Conservation (phyloP, 805 yeast species). For the Suhomyces prunicola region DNA sequence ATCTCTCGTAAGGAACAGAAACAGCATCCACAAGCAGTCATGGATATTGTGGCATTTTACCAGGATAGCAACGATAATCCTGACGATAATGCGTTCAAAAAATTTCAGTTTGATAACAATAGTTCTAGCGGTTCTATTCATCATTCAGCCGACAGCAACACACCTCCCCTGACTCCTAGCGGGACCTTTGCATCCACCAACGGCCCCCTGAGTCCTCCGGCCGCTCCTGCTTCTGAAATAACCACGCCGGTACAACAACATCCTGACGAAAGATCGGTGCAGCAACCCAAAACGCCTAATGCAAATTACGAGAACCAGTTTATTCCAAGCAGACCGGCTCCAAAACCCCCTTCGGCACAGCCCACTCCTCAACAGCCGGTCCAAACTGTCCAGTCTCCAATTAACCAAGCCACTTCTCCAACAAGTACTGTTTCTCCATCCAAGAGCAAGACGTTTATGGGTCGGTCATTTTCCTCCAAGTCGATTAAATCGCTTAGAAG, state of each 20-base stretch:
- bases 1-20: slow-evolving; percentile 85
- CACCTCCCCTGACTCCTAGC: slow-evolving; percentile 31
- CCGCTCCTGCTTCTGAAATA: not conserved
- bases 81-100: slow-evolving; percentile 44
- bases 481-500: slow-evolving; percentile 31
- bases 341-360: slow-evolving; percentile 47
- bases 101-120: slow-evolving; percentile 32
- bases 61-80: slow-evolving; percentile 51
- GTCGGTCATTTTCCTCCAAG: slow-evolving; percentile 38
- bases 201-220: slow-evolving; percentile 2
- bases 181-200: slow-evolving; percentile 7
- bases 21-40: slow-evolving; percentile 90
- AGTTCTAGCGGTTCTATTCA: slow-evolving; percentile 23
- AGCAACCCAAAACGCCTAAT: slow-evolving; percentile 24
- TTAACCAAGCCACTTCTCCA: slow-evolving; percentile 3
- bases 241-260: slow-evolving; percentile 33
- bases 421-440: slow-evolving; percentile 9
- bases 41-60: slow-evolving; percentile 85
- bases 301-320: slow-evolving; percentile 42
- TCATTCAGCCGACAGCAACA: slow-evolving; percentile 3
- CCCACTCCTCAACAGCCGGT: slow-evolving; percentile 8
- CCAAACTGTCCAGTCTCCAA: not conserved
- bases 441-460: slow-evolving; percentile 19
- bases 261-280: slow-evolving; percentile 6
- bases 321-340: slow-evolving; percentile 68